These are phyloP conservation scores for Chrysoporthe austroafricana DNA, from an alignment of 2,329 filamentous ascomycete genomes.

Conservation along the genomic window DNA sequence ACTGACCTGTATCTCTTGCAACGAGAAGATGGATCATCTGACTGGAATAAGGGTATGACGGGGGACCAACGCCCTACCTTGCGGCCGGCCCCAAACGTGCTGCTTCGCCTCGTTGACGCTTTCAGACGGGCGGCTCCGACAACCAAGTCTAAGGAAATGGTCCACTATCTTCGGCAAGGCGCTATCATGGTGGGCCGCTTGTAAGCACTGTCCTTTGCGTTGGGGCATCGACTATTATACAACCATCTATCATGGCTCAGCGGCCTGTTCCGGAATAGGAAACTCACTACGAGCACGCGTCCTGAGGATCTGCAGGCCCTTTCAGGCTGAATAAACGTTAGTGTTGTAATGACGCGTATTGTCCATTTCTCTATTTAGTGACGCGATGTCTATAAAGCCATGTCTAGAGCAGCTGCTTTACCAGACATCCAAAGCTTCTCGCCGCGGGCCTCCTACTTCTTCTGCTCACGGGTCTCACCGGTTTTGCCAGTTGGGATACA, in stretches of 20 bases:
- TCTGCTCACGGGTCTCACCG: conserved; percentile 21
- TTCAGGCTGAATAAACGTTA: neutral
- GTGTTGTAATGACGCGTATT: neutral
- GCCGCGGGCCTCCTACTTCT: conserved; percentile 7
- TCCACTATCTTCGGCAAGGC: neutral
- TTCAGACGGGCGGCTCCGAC: conserved; percentile 9
- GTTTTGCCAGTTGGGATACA: conserved; percentile 60
- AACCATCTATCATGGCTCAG: neutral
- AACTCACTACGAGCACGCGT: neutral
- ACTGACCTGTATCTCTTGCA: neutral
- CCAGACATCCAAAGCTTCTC: neutral
- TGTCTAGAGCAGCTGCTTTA: neutral
- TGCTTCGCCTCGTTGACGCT: no score
- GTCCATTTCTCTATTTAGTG: neutral
- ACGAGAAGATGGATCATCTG: neutral
- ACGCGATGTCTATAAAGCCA: conserved; percentile 3
- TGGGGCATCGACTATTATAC: neutral
- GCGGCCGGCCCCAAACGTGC: neutral
- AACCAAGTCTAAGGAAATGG: neutral
- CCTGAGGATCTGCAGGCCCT: neutral
- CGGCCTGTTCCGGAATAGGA: neutral
- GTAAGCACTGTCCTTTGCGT: neutral
- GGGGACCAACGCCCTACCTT: no score
- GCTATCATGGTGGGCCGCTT: conserved; percentile 1
- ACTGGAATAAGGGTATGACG: neutral